Base-by-base conservation (phyloP, 2,329 filamentous ascomycete species). In the Grosmannia huntii region DNA sequence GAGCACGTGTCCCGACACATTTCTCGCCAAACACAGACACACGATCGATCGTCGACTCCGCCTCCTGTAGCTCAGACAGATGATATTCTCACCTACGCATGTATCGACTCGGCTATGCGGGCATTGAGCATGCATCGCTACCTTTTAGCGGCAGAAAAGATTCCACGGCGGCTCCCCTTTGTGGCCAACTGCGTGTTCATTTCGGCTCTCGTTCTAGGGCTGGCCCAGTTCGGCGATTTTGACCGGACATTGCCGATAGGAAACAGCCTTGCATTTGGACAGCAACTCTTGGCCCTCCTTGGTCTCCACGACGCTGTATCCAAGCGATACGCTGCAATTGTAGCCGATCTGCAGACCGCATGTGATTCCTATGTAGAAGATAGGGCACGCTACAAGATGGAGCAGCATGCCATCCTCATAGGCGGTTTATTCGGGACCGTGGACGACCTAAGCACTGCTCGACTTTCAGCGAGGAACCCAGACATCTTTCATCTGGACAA, bases 141-240 rank as follows among this genome's bases (percentile, higher is more conserved):
- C 1, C 67, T 77, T 1, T 60, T 70, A 4, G 63, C 63, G 1
- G 68, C 67, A 1, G 60, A 66, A 1, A 64, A 66, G 2, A 66
- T 75, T 0, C 74, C 75, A 0, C 73, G 71, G 33, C 67, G 74
- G 1, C 62, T 76, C 4, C 75, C 75, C 0, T 75, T 76, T 19
- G 62, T 76, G 0, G 72, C 76, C 5, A 77, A 76, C 54, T 73
- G 72, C 1, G 69, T 73, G 4, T 76, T 77, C 60, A 71, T 75
- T 6, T 73, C 74, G 0, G 72, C 72, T 0, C 63, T 77, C 0
- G 73, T 76, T 0, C 66, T 77, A 0, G 75, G 75, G 0, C 68
- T 75, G 0, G 73, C 74, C 0, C 68, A 71, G 27, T 76, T 77
- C 55, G 73, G 72, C 0, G 73, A 77, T 57, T 70, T 76, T 2